Evolutionary conservation across 208 protist genomes (phyloP).

Genomic region (Novymonas esmeraldas): DNA sequence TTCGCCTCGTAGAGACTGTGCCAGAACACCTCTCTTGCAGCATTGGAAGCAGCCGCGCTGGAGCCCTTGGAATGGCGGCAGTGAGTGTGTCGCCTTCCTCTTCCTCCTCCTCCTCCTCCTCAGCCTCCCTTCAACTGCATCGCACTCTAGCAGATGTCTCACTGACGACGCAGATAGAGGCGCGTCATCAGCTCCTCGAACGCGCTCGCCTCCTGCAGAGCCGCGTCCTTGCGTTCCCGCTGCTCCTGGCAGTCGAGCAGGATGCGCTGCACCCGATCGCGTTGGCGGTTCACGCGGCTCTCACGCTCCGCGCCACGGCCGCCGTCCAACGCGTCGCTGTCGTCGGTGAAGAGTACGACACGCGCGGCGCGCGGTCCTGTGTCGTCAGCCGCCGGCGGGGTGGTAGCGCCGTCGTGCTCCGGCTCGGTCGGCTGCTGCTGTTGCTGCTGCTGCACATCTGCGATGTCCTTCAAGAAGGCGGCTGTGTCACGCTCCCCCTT

Average conservation of each 20-base stretch:
- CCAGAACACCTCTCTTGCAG: too few relatives aligned
- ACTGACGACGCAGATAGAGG: not conserved
- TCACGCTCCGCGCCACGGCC: slow-evolving; percentile 15
- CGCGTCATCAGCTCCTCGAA: not conserved
- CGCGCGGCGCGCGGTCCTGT: not conserved
- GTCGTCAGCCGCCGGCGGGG: not conserved
- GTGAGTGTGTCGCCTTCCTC: too few relatives aligned
- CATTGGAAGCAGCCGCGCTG: too few relatives aligned
- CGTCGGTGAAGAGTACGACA: slow-evolving; percentile 19
- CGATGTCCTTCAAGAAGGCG: too few relatives aligned
- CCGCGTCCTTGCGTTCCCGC: slow-evolving; percentile 10
- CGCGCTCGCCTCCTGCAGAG: slow-evolving; percentile 9
- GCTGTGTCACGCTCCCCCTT: not conserved
- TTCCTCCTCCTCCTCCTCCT: too few relatives aligned
- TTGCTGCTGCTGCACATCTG: too few relatives aligned
- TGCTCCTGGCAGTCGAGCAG: slow-evolving; percentile 30
- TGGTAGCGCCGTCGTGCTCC: too few relatives aligned
- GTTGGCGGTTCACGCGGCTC: slow-evolving; percentile 9
- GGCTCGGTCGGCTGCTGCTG: too few relatives aligned
- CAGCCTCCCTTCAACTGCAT: too few relatives aligned
- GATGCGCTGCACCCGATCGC: slow-evolving; percentile 11
- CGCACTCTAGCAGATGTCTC: not conserved
- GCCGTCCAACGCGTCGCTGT: slow-evolving; percentile 20
- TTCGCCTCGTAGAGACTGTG: too few relatives aligned
- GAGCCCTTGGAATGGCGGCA: too few relatives aligned